phyloP scores from a whole-genome alignment of 306 rosid genomes.

The Elaeagnus macrophylla region DNA sequence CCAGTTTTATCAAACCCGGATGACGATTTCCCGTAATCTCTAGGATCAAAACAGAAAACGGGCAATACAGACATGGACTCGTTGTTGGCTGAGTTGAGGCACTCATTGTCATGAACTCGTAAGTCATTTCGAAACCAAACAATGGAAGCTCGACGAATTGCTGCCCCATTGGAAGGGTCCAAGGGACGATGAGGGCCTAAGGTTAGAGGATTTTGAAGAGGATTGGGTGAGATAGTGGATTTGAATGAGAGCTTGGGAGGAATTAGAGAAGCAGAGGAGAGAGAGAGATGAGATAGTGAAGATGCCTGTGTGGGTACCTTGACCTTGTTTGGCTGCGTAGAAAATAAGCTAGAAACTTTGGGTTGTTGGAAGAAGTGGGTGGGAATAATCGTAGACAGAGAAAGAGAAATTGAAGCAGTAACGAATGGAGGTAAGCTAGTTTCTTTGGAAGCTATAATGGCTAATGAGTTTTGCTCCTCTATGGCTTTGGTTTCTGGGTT shows the following conservation, averaged over 20 bases:
- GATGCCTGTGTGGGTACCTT: slow-evolving; percentile 79
- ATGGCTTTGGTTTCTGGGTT: slow-evolving; percentile 30
- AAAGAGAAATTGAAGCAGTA: slow-evolving; percentile 56
- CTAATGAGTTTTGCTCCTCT: slow-evolving; percentile 33
- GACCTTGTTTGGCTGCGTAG: slow-evolving; percentile 44
- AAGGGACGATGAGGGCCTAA: slow-evolving; percentile 67
- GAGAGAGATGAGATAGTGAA: slow-evolving; percentile 64
- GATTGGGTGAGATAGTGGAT: slow-evolving; percentile 61
- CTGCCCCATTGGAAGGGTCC: slow-evolving; percentile 78
- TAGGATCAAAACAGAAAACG: slow-evolving; percentile 86
- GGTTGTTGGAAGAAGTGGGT: slow-evolving; percentile 43
- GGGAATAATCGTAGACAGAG: slow-evolving; percentile 51
- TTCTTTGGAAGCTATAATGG: slow-evolving; percentile 12
- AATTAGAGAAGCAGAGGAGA: slow-evolving; percentile 34
- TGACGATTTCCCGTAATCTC: slow-evolving; percentile 72
- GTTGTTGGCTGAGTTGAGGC: slow-evolving; percentile 59
- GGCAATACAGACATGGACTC: slow-evolving; percentile 81
- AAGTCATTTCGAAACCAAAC: slow-evolving; percentile 94
- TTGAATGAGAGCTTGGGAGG: slow-evolving; percentile 54
- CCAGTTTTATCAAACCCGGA: slow-evolving; percentile 90
- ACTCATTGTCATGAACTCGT: slow-evolving; percentile 76
- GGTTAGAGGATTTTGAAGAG: slow-evolving; percentile 59
- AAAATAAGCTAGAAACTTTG: slow-evolving; percentile 34
- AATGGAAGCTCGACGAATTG: slow-evolving; percentile 66
- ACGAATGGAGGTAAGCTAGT: slow-evolving; percentile 28